Evolutionary conservation across 2,329 filamentous ascomycete genomes (phyloP), one percentile per base, ranked within the genome.

Genomic region (Calonectria montana): DNA sequence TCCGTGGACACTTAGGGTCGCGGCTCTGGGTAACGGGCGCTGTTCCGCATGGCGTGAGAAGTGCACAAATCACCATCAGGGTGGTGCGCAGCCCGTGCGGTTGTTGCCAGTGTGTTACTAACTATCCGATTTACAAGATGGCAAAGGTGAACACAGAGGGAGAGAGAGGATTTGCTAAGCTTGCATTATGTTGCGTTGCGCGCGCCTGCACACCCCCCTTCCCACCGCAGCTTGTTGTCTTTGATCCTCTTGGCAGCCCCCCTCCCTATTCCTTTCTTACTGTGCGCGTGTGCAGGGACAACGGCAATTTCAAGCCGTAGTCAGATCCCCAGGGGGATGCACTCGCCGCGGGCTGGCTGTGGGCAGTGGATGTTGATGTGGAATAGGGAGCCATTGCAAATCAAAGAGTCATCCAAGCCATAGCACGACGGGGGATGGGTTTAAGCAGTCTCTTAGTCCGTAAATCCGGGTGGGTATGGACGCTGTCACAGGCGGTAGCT

Each of bases 401-500:
- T 48, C 37, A 23, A 18, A 50, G 64, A 59, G 64, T 66, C 64
- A 66, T 66, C 37, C 48, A 43, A 43, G 35, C 35, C 37, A 31
- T 18, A 25, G 7, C 3, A 43, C 23, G 8, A 2, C 18, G 12
- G 25, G 7, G 41, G 8, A 55, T 66, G 53, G 68, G 53, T 57
- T 70, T 70, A 70, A 70, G n/a, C 63, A 71, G 71, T 66, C 73
- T 55, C 35, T 69, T 74, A 61, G 76, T 72, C 75, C 76, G 76
- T 77, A 78, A 78, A 76, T 76, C 76, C 76, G 76, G 76, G 53
- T 74, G 66, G 65, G 21, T 21, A 55, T 16, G 31, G n/a, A 35
- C 66, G 29, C 18, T 39, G 55, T 50, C 29, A 41, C 53, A 47
- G 62, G 57, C 61, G 25, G 23, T 10, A 27, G 25, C 12, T 35